Conservation (phyloP, 371 early-diverging fungal genomes). For the Thermomucor indicae-seudaticae region DNA sequence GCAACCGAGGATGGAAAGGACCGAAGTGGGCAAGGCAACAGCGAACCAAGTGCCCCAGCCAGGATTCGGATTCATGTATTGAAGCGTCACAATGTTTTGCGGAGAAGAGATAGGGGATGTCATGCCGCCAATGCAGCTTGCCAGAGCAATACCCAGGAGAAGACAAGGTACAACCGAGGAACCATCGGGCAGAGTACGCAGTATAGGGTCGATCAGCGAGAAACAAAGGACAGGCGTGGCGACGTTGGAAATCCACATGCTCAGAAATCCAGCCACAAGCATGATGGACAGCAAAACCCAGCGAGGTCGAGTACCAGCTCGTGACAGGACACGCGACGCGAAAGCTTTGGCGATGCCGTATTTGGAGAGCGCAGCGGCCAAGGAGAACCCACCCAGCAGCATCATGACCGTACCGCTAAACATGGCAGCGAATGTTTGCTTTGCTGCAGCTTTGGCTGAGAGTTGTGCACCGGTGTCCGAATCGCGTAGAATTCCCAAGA, state of each 20-base stretch:
- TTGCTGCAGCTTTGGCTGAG: constrained; percentile 75
- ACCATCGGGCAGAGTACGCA: constrained; percentile 61
- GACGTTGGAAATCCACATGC: constrained; percentile 84
- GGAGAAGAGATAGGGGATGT: constrained; percentile 93
- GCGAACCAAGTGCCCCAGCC: constrained; percentile 84
- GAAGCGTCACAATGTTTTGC: constrained; percentile 85
- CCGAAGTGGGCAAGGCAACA: constrained; percentile 66
- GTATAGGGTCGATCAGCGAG: constrained; percentile 71
- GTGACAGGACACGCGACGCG: constrained; percentile 62
- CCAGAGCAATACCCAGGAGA: constrained; percentile 90
- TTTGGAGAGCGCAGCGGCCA: constrained; percentile 86
- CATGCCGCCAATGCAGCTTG: constrained; percentile 93
- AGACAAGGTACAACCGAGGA: constrained; percentile 79
- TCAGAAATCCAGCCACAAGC: constrained; percentile 69
- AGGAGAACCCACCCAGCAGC: constrained; percentile 90
- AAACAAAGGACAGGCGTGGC: constrained; percentile 85
- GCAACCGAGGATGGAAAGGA: constrained; percentile 67
- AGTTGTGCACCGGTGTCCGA: constrained; percentile 40
- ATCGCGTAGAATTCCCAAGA: constrained; percentile 65
- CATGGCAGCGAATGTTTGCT: constrained; percentile 86
- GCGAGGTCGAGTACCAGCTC: constrained; percentile 68
- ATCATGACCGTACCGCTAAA: constrained; percentile 95
- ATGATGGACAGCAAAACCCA: constrained; percentile 72
- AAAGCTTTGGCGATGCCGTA: constrained; percentile 68
- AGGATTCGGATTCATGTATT: constrained; percentile 78